A percentile compares a stretch with the other conserved stretches of the same genome.
phyloP scores from a whole-genome alignment of 495 filamentous ascomycete species.

The Tuber magnatum region DNA sequence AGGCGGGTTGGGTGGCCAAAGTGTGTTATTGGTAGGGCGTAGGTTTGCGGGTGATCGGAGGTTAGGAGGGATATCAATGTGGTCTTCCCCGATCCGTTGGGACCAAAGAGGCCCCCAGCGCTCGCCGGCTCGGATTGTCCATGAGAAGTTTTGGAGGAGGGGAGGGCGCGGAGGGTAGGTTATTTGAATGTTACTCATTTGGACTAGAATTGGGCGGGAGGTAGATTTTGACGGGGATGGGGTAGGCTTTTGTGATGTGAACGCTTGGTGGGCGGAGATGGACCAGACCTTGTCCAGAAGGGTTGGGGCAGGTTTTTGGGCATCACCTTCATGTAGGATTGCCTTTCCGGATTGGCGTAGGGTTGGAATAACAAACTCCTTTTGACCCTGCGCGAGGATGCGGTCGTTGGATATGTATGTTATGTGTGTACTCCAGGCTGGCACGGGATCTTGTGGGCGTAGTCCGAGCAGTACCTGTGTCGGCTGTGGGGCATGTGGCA shows the following conservation, averaged over 20 bases:
- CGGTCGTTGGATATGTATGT: constrained; percentile 57
- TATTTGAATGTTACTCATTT: constrained; percentile 77
- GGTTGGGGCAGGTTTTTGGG: constrained; percentile 2
- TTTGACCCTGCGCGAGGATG: constrained; percentile 53
- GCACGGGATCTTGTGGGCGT: constrained; percentile 75
- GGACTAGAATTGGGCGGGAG: constrained; percentile 48
- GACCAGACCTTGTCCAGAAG: constrained; percentile 38
- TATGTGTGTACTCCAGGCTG: constrained; percentile 82
- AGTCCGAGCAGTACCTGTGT: constrained; percentile 69
- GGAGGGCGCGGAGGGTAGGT: constrained; percentile 54
- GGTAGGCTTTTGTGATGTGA: constrained; percentile 11
- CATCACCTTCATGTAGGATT: constrained; percentile 50
- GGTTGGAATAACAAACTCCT: constrained; percentile 49
- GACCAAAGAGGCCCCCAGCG: constrained; percentile 88
- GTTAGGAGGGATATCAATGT: constrained; percentile 86
- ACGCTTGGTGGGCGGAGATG: constrained; percentile 35
- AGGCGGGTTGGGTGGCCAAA: constrained; percentile 70
- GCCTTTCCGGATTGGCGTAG: constrained; percentile 46
- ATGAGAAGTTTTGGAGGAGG: constrained; percentile 76
- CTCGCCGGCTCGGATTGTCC: constrained; percentile 74
- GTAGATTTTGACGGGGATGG: constrained; percentile 24
- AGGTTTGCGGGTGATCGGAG: constrained; percentile 91
- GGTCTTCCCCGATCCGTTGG: constrained; percentile 87
- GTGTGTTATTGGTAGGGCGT: constrained; percentile 74
- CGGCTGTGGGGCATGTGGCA: constrained; percentile 55